Percentiles rank a stretch among this genome's conserved stretches.
phyloP scores from a whole-genome alignment of 75 land plant species.

The Larix kaempferi region DNA sequence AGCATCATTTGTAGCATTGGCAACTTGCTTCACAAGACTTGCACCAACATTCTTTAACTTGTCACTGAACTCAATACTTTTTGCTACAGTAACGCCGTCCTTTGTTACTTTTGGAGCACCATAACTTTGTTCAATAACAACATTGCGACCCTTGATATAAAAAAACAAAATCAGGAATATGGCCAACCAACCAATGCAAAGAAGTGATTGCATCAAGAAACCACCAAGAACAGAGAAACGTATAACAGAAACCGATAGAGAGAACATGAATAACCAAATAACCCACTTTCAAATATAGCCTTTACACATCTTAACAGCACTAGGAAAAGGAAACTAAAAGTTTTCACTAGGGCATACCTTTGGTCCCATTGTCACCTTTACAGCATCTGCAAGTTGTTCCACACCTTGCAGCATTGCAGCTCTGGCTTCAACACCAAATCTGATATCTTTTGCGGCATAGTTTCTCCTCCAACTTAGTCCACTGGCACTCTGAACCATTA shows the following conservation, averaged over 20 bases:
- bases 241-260: too few relatives aligned
- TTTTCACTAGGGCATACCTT: slow-evolving; percentile 38
- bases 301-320: not conserved
- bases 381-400: slow-evolving; percentile 92
- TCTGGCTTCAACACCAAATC: slow-evolving; percentile 83
- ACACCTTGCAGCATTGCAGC: slow-evolving; percentile 87
- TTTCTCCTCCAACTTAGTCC: slow-evolving; percentile 45
- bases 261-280: too few relatives aligned
- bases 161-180: not conserved
- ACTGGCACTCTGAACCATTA: slow-evolving; percentile 24
- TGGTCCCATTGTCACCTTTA: slow-evolving; percentile 91
- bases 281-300: too few relatives aligned
- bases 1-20: slow-evolving; percentile 93
- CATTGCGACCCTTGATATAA: slow-evolving; percentile 66
- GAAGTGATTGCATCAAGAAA: too few relatives aligned
- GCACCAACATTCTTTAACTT: slow-evolving; percentile 82
- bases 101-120: slow-evolving; percentile 92
- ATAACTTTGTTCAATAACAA: slow-evolving; percentile 77
- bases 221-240: too few relatives aligned
- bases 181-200: not conserved
- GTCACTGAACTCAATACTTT: slow-evolving; percentile 82
- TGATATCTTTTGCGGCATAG: slow-evolving; percentile 79
- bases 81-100: slow-evolving; percentile 93
- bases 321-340: not conserved
- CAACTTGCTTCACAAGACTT: slow-evolving; percentile 85